These are phyloP conservation scores for Drechslerella dactyloides DNA, from an alignment of 2,329 filamentous ascomycete species.

Conservation along the genomic window DNA sequence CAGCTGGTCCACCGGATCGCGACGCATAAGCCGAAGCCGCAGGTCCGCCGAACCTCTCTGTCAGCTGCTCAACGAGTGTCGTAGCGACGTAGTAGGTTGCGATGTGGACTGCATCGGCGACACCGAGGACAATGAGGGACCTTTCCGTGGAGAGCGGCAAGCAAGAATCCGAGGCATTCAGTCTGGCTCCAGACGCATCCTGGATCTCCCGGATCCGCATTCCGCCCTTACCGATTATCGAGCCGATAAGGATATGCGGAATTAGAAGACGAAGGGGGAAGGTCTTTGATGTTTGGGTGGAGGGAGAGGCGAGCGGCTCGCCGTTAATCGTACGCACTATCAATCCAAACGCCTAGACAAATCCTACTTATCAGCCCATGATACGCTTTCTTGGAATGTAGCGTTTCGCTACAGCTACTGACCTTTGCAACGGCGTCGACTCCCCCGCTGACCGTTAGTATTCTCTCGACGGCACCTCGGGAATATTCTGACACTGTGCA, in stretches of 20 bases:
- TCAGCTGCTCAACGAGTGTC: slow-evolving; percentile 96
- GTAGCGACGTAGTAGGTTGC: slow-evolving; percentile 98
- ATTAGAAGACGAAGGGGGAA: slow-evolving; percentile 95
- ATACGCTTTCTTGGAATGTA: slow-evolving; percentile 3
- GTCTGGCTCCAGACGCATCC: slow-evolving; percentile 91
- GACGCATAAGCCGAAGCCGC: slow-evolving; percentile 98
- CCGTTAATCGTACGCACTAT: slow-evolving; percentile 99
- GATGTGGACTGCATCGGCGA: slow-evolving; percentile 97
- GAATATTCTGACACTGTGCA: slow-evolving; percentile 99
- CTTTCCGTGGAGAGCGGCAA: slow-evolving; percentile 94
- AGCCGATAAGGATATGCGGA: slow-evolving; percentile 95
- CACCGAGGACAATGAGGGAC: slow-evolving; percentile 96
- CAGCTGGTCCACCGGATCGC: slow-evolving; percentile 87
- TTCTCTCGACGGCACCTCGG: slow-evolving; percentile 94
- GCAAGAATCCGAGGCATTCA: slow-evolving; percentile 95
- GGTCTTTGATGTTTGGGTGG: slow-evolving; percentile 92
- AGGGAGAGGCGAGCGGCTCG: slow-evolving; percentile 84
- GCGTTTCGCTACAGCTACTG: slow-evolving; percentile 56
- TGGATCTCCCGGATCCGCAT: slow-evolving; percentile 97
- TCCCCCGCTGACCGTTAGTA: slow-evolving; percentile 93
- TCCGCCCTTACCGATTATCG: slow-evolving; percentile 97
- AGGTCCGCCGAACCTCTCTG: slow-evolving; percentile 92
- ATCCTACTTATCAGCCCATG: background rate
- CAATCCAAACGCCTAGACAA: slow-evolving; percentile 81
- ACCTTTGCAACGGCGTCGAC: slow-evolving; percentile 98